A percentile compares a stretch with the other conserved stretches of the same genome.
These are phyloP conservation scores for Vigna radiata DNA, from an alignment of 306 rosid genomes.

Conservation along the genomic window DNA sequence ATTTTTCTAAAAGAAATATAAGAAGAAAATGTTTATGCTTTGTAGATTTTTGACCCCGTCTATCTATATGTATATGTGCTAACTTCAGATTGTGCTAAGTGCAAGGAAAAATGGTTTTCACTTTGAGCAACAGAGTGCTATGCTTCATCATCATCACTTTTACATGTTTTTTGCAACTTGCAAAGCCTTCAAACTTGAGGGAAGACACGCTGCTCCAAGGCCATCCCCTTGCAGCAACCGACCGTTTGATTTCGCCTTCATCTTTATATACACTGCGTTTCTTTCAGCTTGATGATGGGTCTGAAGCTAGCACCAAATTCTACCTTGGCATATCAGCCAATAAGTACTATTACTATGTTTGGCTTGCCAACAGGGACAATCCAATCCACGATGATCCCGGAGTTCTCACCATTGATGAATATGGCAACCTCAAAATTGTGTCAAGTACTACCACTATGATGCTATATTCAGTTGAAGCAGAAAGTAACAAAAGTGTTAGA, in stretches of 20 bases:
- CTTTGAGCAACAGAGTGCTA: neutral
- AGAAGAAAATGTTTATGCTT: too few species aligned
- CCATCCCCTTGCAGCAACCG: neutral
- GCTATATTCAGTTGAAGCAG: neutral
- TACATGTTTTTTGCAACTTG: neutral
- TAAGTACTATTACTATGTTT: neutral
- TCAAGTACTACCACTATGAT: neutral
- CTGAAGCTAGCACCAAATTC: neutral
- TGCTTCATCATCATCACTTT: slow-evolving; percentile 21
- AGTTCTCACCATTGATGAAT: slow-evolving; percentile 23
- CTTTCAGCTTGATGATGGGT: slow-evolving; percentile 32
- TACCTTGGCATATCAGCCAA: slow-evolving; percentile 23
- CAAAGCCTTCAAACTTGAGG: slow-evolving; percentile 24
- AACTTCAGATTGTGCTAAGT: neutral
- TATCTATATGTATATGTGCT: too few species aligned
- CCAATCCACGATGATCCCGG: slow-evolving; percentile 34
- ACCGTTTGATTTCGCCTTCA: slow-evolving; percentile 10
- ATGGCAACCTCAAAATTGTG: slow-evolving; percentile 15
- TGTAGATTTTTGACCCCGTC: too few species aligned
- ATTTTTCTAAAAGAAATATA: too few species aligned
- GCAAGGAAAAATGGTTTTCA: neutral
- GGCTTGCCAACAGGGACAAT: slow-evolving; percentile 33
- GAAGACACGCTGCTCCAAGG: slow-evolving; percentile 29
- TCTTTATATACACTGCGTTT: neutral
- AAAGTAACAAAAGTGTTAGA: neutral